Evolutionary conservation across 179 eudicot genomes (phyloP), one percentile per base, ranked within the genome.

Genomic region (Vitellaria paradoxa): DNA sequence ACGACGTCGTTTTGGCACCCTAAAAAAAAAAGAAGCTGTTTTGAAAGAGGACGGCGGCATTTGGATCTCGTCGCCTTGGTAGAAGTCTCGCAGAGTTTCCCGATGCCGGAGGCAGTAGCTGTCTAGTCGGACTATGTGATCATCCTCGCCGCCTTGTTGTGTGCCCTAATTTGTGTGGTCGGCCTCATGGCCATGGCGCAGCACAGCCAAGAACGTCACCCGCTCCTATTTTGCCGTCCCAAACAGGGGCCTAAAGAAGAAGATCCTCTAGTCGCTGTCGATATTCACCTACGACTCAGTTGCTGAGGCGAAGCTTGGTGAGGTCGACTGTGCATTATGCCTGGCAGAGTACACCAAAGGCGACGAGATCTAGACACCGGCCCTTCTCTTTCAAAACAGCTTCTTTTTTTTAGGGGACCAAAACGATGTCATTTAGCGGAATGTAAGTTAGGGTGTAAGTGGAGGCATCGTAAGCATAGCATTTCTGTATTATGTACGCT

Each of bases 151-250:
- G 91, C 92, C 7, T 84, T 90, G 23, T 86, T 90, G 40, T 90
- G 94, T 81, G 94, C 92, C 14, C 37, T 90, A 1, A 89, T 89
- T 70, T 90, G 94, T 82, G 89, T 87, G 50, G 87, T 89, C 76
- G 94, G 94, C 65, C 83, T 90, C 20, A 74, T 87, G 61, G 91
- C 89, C 72, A 91, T 89, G 37, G 91, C 90, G 91, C 30, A 60
- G 79, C 69, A 65, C 85, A 10, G 52, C 52, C 8, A n/a, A n/a
- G n/a, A n/a, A n/a, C 15, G 52, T 68, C 42, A 9, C 78, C 42
- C 53, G 69, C 26, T 9, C 70, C 21, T 20, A 55, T 40, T 23
- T 24, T 18, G 68, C 3, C 12, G 76, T 63, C 52, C 70, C 85
- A 21, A 85, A 84, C 83, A 87, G 81, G 66, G 94, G 94, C 53